Evolutionary conservation across 495 filamentous ascomycete genomes (phyloP), one percentile per base, ranked within the genome.

Genomic region (Aspergillus mulundensis): DNA sequence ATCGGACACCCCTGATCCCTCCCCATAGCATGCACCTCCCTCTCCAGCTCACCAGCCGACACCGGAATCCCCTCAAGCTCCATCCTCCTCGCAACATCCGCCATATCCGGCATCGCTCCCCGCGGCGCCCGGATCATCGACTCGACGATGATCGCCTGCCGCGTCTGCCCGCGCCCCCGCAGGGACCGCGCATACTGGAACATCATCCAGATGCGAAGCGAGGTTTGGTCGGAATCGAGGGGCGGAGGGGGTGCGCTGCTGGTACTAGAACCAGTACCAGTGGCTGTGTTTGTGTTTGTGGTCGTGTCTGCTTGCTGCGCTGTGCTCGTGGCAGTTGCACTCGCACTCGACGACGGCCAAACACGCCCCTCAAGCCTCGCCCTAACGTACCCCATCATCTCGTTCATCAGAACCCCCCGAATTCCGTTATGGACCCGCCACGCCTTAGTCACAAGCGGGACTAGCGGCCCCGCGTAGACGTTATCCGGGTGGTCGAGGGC

Each of bases 391-490:
- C 58, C 52, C 2, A 61, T 15, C 21, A 58, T 47, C 4, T 58
- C 41, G 2, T 51, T 54, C 11, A 62, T 21, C 3, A 62, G 10
- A 7, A 50, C 12, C 18, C 50, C 53, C 15, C 63, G 60, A 15
- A 58, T 34, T 0, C 38, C 52, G 34, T 63, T 66, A 20, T 73
- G 66, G 12, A 58, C 53, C 30, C 58, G 58, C 61, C 67, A 69
- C 11, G 50, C 39, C 7, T 58, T 55, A 10, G 62, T 53, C 40
- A 56, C 44, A 16, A 60, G 23, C 18, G 60, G 63, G 0, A 65
- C 59, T 0, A 61, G 68, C 7, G 69, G 63, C 0, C 71, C 71
- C 1, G 62, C 60, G 46, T 75, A 75, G 5, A 75, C 63, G 24
- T 63, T 54, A 23, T 65, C 63, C 0, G 70, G 70, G 48, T 75